Percentiles rank a stretch among this genome's conserved stretches.
phyloP scores from a whole-genome alignment of 2,329 filamentous ascomycete species.

The Fusarium sulawesiense region DNA sequence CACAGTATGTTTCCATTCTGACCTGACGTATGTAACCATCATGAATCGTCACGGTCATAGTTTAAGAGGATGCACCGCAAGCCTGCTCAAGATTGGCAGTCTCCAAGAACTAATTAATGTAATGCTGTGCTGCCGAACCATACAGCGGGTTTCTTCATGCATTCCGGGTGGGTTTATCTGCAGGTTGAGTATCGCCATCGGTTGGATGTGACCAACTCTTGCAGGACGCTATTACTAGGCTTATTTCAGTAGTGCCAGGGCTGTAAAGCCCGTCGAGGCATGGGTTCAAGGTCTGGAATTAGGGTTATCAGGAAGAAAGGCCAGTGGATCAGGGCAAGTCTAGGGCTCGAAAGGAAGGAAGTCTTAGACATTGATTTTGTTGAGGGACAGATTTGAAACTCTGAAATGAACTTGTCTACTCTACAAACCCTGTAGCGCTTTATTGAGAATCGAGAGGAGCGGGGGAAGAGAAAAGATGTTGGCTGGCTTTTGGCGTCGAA shows the following conservation, averaged over 20 bases:
- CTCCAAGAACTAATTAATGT: constrained; percentile 11
- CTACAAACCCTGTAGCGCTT: neutral
- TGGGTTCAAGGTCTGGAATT: constrained; percentile 31
- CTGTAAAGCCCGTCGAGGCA: constrained; percentile 6
- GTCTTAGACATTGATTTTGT: constrained; percentile 4
- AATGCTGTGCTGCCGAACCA: constrained; percentile 37
- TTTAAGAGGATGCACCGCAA: constrained; percentile 35
- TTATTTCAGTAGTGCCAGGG: constrained; percentile 34
- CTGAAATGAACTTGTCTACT: neutral
- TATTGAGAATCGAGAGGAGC: constrained; percentile 11
- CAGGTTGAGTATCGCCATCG: constrained; percentile 32
- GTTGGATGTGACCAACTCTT: constrained; percentile 34
- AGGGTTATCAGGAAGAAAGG: constrained; percentile 30
- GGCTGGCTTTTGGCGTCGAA: constrained; percentile 6
- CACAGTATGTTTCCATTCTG: neutral
- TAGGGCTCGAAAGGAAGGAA: constrained; percentile 30
- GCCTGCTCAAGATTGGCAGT: constrained; percentile 25
- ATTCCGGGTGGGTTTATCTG: constrained; percentile 31
- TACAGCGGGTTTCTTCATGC: constrained; percentile 35
- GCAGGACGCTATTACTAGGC: constrained; percentile 32
- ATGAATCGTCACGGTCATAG: constrained; percentile 6
- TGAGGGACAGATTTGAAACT: constrained; percentile 8
- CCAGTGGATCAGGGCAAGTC: constrained; percentile 29
- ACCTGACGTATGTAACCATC: neutral
- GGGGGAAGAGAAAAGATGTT: constrained; percentile 12